Conservation (phyloP, 2,329 filamentous ascomycete genomes). For the Tympanopsis confertula region DNA sequence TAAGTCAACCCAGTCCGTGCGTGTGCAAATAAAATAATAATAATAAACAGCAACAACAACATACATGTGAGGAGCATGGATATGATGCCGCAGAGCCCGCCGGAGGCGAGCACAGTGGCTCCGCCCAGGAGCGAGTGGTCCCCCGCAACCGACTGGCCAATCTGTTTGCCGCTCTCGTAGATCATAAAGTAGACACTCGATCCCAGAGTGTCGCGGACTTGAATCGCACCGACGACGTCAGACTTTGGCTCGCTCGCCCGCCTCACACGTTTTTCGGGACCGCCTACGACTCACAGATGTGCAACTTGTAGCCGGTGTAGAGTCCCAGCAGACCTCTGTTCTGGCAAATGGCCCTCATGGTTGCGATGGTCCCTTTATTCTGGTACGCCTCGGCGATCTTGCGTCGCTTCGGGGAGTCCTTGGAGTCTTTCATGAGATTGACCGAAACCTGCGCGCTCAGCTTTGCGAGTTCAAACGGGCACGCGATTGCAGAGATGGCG, state of each 20-base stretch:
- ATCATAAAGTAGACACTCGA: constrained; percentile 82
- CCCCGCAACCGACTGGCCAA: constrained; percentile 63
- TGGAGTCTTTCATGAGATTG: constrained; percentile 50
- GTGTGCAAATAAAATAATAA: too few species aligned
- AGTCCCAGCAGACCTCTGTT: constrained; percentile 63
- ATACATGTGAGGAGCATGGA: constrained; percentile 69
- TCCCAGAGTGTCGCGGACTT: constrained; percentile 72
- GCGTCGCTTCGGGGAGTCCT: constrained; percentile 37
- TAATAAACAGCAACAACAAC: constrained; percentile 17
- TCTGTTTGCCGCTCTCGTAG: constrained; percentile 76
- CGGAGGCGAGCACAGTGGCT: constrained; percentile 66
- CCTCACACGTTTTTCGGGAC: neutral
- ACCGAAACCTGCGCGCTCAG: constrained; percentile 77
- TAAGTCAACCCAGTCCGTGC: too few species aligned
- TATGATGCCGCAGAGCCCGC: constrained; percentile 70
- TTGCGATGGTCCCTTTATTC: constrained; percentile 67
- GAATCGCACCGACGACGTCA: neutral
- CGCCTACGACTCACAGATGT: constrained; percentile 52
- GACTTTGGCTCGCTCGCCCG: neutral
- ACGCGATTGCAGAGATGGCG: constrained; percentile 69
- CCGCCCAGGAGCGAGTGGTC: constrained; percentile 67
- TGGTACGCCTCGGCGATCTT: constrained; percentile 59
- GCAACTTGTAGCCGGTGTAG: constrained; percentile 71
- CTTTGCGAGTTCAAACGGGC: constrained; percentile 84
- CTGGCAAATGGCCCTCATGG: constrained; percentile 65